These are phyloP conservation scores for Exophiala dermatitidis DNA, from an alignment of 2,329 filamentous ascomycete species.

Conservation along the genomic window DNA sequence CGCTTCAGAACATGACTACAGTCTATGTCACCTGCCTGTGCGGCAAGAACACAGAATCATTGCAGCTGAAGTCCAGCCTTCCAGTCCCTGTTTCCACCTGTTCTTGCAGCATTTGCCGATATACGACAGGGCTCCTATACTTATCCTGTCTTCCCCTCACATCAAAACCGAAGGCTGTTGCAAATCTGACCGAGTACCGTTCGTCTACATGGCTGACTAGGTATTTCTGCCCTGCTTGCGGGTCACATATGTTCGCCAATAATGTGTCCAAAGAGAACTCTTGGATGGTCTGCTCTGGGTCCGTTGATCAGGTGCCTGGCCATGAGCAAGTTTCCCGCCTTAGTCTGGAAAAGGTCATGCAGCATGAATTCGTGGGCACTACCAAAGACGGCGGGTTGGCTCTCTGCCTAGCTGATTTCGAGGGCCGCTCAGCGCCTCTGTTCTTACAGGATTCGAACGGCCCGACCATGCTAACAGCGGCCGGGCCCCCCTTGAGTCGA, in stretches of 20 bases:
- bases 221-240: constrained; percentile 25
- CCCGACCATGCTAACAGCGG: background rate
- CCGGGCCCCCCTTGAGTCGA: background rate
- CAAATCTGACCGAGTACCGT: constrained; percentile 38
- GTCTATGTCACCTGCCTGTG: constrained; percentile 22
- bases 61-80: constrained; percentile 13
- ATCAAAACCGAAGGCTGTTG: constrained; percentile 30
- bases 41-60: constrained; percentile 15
- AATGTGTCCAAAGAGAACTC: constrained; percentile 22
- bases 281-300: constrained; percentile 24
- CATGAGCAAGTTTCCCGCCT: constrained; percentile 16
- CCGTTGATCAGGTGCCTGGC: constrained; percentile 17
- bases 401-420: constrained; percentile 19
- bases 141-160: constrained; percentile 40
- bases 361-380: constrained; percentile 26
- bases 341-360: constrained; percentile 21
- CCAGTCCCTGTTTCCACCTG: constrained; percentile 35
- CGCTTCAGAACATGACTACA: constrained; percentile 6
- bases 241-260: constrained; percentile 30
- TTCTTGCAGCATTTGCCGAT: constrained; percentile 47
- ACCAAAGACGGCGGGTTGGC: constrained; percentile 26
- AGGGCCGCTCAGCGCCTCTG: constrained; percentile 30
- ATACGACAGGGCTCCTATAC: constrained; percentile 42
- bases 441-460: constrained; percentile 14
- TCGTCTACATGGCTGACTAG: constrained; percentile 37